Evolutionary conservation across 1,139 yeast genomes (phyloP).

Genomic region (Candida sojae): DNA sequence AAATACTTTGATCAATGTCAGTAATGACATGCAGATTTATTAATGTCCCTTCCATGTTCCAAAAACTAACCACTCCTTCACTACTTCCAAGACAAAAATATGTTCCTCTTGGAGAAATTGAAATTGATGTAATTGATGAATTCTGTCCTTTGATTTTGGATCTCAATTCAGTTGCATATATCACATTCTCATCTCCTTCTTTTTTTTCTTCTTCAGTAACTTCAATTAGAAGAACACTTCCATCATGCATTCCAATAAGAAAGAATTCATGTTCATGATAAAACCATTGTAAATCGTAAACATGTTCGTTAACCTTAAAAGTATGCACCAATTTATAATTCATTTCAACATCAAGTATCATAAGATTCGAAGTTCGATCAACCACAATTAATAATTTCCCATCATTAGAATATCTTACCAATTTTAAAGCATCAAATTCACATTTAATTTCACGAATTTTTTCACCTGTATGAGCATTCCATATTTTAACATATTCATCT

Average conservation of each 20-base stretch:
- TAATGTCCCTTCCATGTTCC: slow-evolving; percentile 50
- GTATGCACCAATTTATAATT: slow-evolving; percentile 29
- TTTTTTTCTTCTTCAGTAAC: slow-evolving; percentile 12
- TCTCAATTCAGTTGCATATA: slow-evolving; percentile 22
- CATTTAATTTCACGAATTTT: slow-evolving; percentile 34
- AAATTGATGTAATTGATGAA: slow-evolving; percentile 51
- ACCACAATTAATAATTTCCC: slow-evolving; percentile 55
- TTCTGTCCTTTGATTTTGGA: slow-evolving; percentile 50
- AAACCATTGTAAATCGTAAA: slow-evolving; percentile 44
- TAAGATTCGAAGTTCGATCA: slow-evolving; percentile 37
- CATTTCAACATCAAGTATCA: slow-evolving; percentile 26
- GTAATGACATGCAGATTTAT: slow-evolving; percentile 45
- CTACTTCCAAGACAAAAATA: slow-evolving; percentile 62
- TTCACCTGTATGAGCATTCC: slow-evolving; percentile 51
- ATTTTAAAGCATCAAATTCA: slow-evolving; percentile 22
- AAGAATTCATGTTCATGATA: slow-evolving; percentile 31
- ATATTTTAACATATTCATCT: slow-evolving; percentile 54
- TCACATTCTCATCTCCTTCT: neutral
- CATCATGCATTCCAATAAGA: slow-evolving; percentile 41
- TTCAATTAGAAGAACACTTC: slow-evolving; percentile 32
- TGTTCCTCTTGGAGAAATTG: slow-evolving; percentile 60
- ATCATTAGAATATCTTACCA: slow-evolving; percentile 51
- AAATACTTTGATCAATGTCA: slow-evolving; percentile 52
- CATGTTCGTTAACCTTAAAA: slow-evolving; percentile 23
- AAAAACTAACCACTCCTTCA: slow-evolving; percentile 69